Evolutionary conservation across 2,329 filamentous ascomycete species (phyloP).

Genomic region (Diplodia mutila): DNA sequence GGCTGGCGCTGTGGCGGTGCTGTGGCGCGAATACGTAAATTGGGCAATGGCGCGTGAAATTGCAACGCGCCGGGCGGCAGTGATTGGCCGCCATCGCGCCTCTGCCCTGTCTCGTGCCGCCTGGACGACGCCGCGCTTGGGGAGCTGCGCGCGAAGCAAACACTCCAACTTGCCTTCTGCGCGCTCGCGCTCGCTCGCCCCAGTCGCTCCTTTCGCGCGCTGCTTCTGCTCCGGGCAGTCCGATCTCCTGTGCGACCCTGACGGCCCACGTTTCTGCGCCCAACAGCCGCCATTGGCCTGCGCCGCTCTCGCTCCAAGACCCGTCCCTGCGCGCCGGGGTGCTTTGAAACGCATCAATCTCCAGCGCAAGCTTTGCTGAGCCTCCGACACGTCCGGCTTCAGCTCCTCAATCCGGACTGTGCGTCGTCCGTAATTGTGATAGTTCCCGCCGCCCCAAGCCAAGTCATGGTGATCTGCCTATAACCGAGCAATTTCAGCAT

Average conservation of each 20-base stretch:
- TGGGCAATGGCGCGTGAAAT: neutral
- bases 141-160: conserved; percentile 9
- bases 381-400: conserved; percentile 18
- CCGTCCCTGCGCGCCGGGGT: conserved; percentile 19
- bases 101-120: neutral
- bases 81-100: conserved; percentile 7
- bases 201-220: neutral
- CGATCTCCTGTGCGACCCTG: conserved; percentile 2
- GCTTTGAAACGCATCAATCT: conserved; percentile 21
- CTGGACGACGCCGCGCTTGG: neutral
- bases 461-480: conserved; percentile 20
- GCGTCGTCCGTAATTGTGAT: conserved; percentile 10
- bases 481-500: conserved; percentile 22
- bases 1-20: neutral
- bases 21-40: neutral
- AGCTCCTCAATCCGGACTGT: conserved; percentile 9
- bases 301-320: neutral
- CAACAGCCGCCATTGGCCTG: conserved; percentile 12
- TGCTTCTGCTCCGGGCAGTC: neutral
- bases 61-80: neutral
- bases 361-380: conserved; percentile 21
- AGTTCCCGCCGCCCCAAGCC: neutral
- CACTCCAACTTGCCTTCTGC: neutral
- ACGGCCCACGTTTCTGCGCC: conserved; percentile 2
- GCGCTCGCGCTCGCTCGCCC: neutral